Percentiles rank a stretch among this genome's conserved stretches.
Conservation (phyloP, 352 stramenopile genomes). For the Phytopythium montanum region DNA sequence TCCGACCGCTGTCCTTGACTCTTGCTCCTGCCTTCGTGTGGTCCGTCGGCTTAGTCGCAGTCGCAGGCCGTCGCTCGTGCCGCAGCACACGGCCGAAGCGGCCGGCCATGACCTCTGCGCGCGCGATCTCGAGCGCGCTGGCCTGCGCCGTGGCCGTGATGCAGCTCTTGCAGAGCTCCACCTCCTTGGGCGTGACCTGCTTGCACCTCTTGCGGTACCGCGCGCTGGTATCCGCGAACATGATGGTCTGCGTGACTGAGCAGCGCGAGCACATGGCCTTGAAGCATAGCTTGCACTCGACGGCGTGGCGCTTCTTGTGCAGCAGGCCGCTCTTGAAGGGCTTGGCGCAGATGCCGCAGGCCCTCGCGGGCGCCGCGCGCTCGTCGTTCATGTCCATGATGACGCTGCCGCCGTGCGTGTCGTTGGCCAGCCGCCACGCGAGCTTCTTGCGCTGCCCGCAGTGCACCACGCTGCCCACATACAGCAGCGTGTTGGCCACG, state of each 20-base stretch:
- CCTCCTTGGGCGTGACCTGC: slow-evolving; percentile 29
- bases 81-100: slow-evolving; percentile 20
- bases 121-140: slow-evolving; percentile 44
- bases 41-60: background rate
- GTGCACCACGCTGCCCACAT: slow-evolving; percentile 37
- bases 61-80: background rate
- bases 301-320: slow-evolving; percentile 17
- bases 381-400: slow-evolving; percentile 17
- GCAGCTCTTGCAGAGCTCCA: slow-evolving; percentile 37
- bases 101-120: slow-evolving; percentile 29
- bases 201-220: slow-evolving; percentile 26
- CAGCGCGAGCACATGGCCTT: slow-evolving; percentile 45
- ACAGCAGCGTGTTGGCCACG: slow-evolving; percentile 33
- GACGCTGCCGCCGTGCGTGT: slow-evolving; percentile 12
- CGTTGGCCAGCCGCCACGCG: slow-evolving; percentile 29
- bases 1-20: background rate
- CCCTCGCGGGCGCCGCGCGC: slow-evolving; percentile 14
- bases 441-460: slow-evolving; percentile 59
- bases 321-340: slow-evolving; percentile 27
- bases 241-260: slow-evolving; percentile 31
- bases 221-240: slow-evolving; percentile 27
- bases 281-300: slow-evolving; percentile 46
- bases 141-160: slow-evolving; percentile 23
- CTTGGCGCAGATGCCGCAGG: slow-evolving; percentile 42
- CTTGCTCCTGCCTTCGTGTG: background rate